phyloP scores from a whole-genome alignment of 2,329 filamentous ascomycete genomes.

The Fusarium compactum region DNA sequence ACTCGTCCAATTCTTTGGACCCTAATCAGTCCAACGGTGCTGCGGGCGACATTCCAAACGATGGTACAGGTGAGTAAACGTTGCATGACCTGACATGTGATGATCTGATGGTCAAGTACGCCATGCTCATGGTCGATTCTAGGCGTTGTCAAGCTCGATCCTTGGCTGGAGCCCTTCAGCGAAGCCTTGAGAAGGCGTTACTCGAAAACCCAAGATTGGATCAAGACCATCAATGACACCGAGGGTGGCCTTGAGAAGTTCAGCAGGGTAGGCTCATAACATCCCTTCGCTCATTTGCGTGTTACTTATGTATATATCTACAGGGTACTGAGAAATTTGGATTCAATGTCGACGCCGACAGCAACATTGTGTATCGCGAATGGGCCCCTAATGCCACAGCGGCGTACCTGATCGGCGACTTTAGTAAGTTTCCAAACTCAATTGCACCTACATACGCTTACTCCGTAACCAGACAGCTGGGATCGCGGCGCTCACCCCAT shows the following conservation, averaged over 20 bases:
- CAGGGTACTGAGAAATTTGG: constrained; percentile 90
- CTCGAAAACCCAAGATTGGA: constrained; percentile 85
- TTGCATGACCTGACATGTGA: constrained; percentile 28
- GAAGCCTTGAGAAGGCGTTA: constrained; percentile 82
- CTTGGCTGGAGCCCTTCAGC: constrained; percentile 88
- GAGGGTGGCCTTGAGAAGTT: constrained; percentile 95
- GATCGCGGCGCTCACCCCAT: constrained; percentile 85
- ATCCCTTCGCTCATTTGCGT: neutral
- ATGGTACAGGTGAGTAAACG: constrained; percentile 74
- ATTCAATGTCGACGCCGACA: constrained; percentile 82
- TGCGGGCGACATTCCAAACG: constrained; percentile 67
- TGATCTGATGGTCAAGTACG: constrained; percentile 37
- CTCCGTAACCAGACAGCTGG: constrained; percentile 77
- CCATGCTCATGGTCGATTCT: constrained; percentile 33
- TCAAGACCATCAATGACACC: constrained; percentile 81
- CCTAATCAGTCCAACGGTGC: constrained; percentile 54
- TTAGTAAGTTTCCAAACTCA: constrained; percentile 71
- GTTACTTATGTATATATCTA: constrained; percentile 9
- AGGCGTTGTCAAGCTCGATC: constrained; percentile 91
- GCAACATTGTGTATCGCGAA: constrained; percentile 91
- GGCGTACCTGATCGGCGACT: constrained; percentile 92
- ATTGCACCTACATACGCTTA: constrained; percentile 44
- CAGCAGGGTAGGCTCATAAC: constrained; percentile 71
- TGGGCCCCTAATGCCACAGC: constrained; percentile 93
- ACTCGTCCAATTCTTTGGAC: constrained; percentile 60